Percentiles rank a stretch among this genome's conserved stretches.
Evolutionary conservation across 129 eudicot species (phyloP).

Genomic region (Deinandra increscens): DNA sequence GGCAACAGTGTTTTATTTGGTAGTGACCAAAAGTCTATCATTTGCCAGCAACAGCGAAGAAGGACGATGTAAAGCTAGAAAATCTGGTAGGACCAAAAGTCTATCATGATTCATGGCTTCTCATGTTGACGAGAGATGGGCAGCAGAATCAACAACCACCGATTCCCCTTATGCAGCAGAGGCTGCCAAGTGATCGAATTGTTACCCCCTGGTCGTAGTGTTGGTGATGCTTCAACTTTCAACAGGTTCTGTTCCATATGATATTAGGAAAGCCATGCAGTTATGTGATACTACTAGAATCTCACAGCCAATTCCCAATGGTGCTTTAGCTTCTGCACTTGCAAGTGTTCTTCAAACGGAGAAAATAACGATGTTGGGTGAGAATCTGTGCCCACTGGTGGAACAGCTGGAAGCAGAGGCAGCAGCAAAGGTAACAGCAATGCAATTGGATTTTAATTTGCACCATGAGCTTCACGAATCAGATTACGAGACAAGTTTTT

Average conservation of each 20-base stretch:
- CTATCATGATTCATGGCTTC: too few relatives aligned
- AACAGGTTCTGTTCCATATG: conserved; percentile 60
- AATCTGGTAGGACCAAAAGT: too few relatives aligned
- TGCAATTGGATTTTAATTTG: background rate
- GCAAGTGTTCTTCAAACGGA: conserved; percentile 70
- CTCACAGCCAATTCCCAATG: conserved; percentile 66
- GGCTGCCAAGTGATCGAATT: conserved; percentile 72
- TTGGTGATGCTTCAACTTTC: conserved; percentile 52
- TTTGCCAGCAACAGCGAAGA: too few relatives aligned
- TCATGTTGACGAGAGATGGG: conserved; percentile 10
- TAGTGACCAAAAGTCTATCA: too few relatives aligned
- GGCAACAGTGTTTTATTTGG: too few relatives aligned
- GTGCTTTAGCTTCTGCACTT: conserved; percentile 78
- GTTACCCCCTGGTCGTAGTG: conserved; percentile 59
- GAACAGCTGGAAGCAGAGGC: conserved; percentile 10
- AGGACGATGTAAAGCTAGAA: too few relatives aligned
- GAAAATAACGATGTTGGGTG: conserved; percentile 50
- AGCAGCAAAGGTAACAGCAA: background rate
- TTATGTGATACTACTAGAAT: conserved; percentile 53
- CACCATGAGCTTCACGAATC: too few relatives aligned
- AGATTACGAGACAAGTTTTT: too few relatives aligned
- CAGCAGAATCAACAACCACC: conserved; percentile 67
- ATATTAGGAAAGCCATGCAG: conserved; percentile 56
- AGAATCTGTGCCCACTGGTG: conserved; percentile 1
- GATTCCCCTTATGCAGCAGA: conserved; percentile 11